These are phyloP conservation scores for Penicillium paneum DNA, from an alignment of 2,329 filamentous ascomycete genomes.

Conservation along the genomic window DNA sequence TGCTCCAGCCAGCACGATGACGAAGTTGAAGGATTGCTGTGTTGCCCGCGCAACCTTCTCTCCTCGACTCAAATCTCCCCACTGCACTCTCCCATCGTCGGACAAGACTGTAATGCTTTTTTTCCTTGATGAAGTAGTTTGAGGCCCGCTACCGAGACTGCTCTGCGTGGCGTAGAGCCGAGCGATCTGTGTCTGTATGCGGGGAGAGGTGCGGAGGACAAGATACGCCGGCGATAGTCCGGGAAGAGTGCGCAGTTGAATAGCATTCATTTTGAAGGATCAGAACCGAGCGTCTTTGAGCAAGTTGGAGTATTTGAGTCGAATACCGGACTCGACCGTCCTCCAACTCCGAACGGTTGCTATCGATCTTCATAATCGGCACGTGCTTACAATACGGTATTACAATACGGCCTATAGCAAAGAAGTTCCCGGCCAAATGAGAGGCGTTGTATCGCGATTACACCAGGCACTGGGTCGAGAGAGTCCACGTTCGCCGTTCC, in stretches of 20 bases:
- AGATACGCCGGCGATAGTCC: slow-evolving; percentile 13
- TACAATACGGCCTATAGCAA: background rate
- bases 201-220: slow-evolving; percentile 37
- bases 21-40: slow-evolving; percentile 86
- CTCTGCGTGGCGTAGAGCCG: slow-evolving; percentile 61
- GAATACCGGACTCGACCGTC: background rate
- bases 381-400: slow-evolving; percentile 8
- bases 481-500: slow-evolving; percentile 39
- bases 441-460: slow-evolving; percentile 9
- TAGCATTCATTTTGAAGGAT: slow-evolving; percentile 17
- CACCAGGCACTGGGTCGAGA: slow-evolving; percentile 10
- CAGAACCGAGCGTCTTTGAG: background rate
- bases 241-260: slow-evolving; percentile 17
- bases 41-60: slow-evolving; percentile 84
- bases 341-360: background rate
- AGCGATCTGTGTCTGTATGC: slow-evolving; percentile 22
- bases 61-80: slow-evolving; percentile 68
- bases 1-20: slow-evolving; percentile 70
- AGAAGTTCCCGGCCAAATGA: background rate
- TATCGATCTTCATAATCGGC: slow-evolving; percentile 8
- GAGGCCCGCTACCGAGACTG: slow-evolving; percentile 39
- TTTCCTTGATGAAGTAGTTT: slow-evolving; percentile 50
- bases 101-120: slow-evolving; percentile 77
- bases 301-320: background rate
- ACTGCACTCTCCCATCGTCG: slow-evolving; percentile 78